Evolutionary conservation across 2,329 filamentous ascomycete genomes (phyloP), one percentile per base, ranked within the genome.

Genomic region (Exophiala sideris): DNA sequence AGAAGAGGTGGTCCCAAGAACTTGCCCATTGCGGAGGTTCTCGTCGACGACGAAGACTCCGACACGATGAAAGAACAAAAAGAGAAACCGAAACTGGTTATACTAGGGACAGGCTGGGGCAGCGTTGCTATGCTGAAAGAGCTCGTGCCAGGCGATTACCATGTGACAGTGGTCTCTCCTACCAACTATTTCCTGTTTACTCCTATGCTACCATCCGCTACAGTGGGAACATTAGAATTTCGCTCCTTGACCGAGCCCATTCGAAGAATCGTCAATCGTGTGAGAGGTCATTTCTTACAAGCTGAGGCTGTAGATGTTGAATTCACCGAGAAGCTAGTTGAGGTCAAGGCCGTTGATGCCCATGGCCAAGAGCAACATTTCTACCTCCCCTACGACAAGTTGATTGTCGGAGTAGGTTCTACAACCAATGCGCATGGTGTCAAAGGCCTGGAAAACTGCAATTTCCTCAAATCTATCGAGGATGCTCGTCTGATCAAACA

Each of bases 171-270:
- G 36, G 87, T 99, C 40, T 95, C 91, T 10, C 92, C 94, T 0
- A 88, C 88, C 34, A 97, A 97, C 66, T 96, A 97, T 74, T 99
- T 99, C 74, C 76, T 99, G 32, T 99, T 99, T 71, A 99, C 94
- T 1, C 94, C 94, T 0, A 97, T 99, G 91, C 79, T 99, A 40
- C 94, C 94, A 1, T 96, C 91, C 33, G 95, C 94, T 6, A 99
- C 95, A 0, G 94, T 99, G 5, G 95, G 95, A 10, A 99, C 94
- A 0, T 77, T 99, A 32, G 92, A 96, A 67, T 76, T 97, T 65
- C 81, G 92, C 61, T 96, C 91, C 46, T 77, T 99, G 54, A 90
- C 96, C 38, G 94, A 99, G 71, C 94, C 94, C 0, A 89, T 99
- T 57, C 84, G 94, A 58, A 83, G 89, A 45, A 94, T 99, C 62